Base-by-base conservation (phyloP, 2,329 filamentous ascomycete species). In the Monosporascus sp. region DNA sequence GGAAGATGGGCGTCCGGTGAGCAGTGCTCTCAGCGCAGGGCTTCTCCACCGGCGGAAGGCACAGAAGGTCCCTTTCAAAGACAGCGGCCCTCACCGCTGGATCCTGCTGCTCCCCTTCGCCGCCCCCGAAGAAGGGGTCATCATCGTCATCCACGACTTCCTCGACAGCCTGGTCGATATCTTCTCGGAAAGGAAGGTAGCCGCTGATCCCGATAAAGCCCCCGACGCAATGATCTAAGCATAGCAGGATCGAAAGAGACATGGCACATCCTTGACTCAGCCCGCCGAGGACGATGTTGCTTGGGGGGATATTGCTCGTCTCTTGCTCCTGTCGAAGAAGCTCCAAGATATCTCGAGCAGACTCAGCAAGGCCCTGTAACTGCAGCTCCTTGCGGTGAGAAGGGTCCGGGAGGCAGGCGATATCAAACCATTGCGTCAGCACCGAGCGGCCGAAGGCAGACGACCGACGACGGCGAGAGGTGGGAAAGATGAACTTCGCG, bases 201-300 rank as follows among this genome's bases (percentile, higher is more conserved):
- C 75, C 76, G 57, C 73, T 74, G 71, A 79, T 77, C 1, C 77
- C 76, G 38, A 80, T 58, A 52, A 74, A 76, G 1, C 71, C 76
- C 0, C 73, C 75, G 1, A 78, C 47, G 0, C 59, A 52, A 48
- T 59, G 60, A 8, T 65, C 66, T n/a, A 73, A 69, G 20, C 65
- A 67, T 2, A 83, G 61, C 22, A 80, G 60, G 2, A 71, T 58
- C 22, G 73, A 66, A 8, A 81, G 56, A 0, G 69, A 66, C 59
- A 74, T 73, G 1, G 78, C 79, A 58, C 76, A 81, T 0, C 79
- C 79, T 56, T 82, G 77, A 59, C 79, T 81, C 19, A 82, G 56
- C 0, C 79, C 78, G 17, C 77, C 76, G 1, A 83, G 55, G 7
- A 82, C 63, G 17, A 82, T 65, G 50, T 77, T 78, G 19, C 56